phyloP scores from a whole-genome alignment of 345 rosid genomes.

The Aethionema arabicum region DNA sequence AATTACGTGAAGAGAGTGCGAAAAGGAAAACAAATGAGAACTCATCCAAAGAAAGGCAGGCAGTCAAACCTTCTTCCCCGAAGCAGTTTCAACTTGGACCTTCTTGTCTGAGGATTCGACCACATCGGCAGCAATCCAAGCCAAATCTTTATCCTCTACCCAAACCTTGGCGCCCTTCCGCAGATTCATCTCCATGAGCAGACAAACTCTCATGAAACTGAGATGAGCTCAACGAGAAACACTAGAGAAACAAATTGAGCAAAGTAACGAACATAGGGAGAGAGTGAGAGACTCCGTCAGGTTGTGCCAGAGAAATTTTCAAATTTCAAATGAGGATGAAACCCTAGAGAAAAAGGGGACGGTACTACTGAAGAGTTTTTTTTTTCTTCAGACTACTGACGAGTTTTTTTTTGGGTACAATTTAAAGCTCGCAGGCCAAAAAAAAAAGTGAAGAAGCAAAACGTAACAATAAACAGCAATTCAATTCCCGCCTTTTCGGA shows the following conservation, averaged over 20 bases:
- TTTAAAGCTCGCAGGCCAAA: constrained; percentile 2
- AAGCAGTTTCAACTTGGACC: constrained; percentile 47
- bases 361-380: neutral
- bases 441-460: neutral
- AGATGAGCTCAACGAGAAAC: constrained; percentile 18
- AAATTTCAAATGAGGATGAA: constrained; percentile 32
- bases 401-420: constrained; percentile 15
- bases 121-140: constrained; percentile 83
- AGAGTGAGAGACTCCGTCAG: constrained; percentile 18
- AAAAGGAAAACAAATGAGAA: constrained; percentile 15
- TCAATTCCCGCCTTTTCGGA: constrained; percentile 19
- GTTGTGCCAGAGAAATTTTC: constrained; percentile 34
- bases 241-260: constrained; percentile 15
- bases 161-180: constrained; percentile 82
- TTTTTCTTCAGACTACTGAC: too few species aligned
- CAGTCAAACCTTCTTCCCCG: constrained; percentile 64
- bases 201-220: constrained; percentile 19
- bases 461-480: neutral
- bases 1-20: constrained; percentile 1
- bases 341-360: constrained; percentile 28
- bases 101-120: constrained; percentile 51
- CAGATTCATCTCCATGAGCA: constrained; percentile 49
- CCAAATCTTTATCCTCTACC: constrained; percentile 74
- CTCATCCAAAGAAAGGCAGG: neutral
- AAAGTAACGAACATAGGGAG: constrained; percentile 23